phyloP scores from a whole-genome alignment of 108 stramenopile genomes.

The Cyclotella atomus region DNA sequence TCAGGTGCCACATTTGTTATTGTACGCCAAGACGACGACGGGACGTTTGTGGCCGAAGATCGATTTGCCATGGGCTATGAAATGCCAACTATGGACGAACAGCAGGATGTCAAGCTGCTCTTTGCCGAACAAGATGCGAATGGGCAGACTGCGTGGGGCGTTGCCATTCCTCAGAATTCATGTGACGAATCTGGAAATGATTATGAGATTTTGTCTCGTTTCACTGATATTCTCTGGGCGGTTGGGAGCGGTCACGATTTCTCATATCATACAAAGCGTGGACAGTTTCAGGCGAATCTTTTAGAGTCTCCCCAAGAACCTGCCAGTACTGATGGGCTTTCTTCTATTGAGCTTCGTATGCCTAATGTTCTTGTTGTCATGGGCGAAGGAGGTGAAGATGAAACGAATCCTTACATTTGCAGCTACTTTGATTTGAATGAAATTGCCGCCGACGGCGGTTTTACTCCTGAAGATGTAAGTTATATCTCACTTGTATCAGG shows the following conservation, averaged over 20 bases:
- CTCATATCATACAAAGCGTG: background rate
- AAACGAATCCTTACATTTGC: slow-evolving; percentile 12
- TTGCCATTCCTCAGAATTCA: slow-evolving; percentile 3
- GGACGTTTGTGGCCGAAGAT: slow-evolving; percentile 3
- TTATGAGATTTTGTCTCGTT: background rate
- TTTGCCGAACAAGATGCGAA: slow-evolving; percentile 11
- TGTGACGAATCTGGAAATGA: slow-evolving; percentile 2
- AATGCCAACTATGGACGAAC: slow-evolving; percentile 6
- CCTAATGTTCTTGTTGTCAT: slow-evolving; percentile 1
- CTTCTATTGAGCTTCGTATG: background rate
- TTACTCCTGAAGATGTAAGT: background rate
- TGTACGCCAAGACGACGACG: slow-evolving; percentile 6
- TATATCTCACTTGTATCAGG: background rate
- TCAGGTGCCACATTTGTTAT: slow-evolving; percentile 2
- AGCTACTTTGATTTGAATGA: slow-evolving; percentile 4
- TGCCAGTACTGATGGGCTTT: background rate
- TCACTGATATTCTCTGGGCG: slow-evolving; percentile 1
- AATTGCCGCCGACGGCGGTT: background rate
- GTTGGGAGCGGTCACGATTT: slow-evolving; percentile 1
- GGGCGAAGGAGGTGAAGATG: slow-evolving; percentile 4
- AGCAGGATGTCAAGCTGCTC: slow-evolving; percentile 10
- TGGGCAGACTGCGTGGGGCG: slow-evolving; percentile 14
- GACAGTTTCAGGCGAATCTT: background rate
- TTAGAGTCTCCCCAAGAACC: background rate
- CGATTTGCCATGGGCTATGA: slow-evolving; percentile 6